phyloP scores from a whole-genome alignment of 176 grass and related monocot species.

The Tillandsia leiboldiana region DNA sequence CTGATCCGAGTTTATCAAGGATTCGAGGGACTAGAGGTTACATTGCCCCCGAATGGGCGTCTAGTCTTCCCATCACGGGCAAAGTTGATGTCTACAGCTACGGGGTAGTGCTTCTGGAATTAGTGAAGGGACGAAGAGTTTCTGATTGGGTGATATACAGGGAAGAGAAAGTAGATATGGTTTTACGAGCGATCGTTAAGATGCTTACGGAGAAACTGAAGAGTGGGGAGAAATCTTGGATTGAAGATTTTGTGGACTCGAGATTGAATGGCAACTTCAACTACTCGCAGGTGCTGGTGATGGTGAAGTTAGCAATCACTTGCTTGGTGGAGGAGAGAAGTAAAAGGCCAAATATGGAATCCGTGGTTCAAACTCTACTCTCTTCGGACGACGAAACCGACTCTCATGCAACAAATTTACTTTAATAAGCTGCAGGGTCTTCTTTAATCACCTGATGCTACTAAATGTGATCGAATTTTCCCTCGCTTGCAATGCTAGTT shows the following conservation, averaged over 20 bases:
- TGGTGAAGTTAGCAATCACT: not conserved
- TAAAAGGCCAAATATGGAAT: conserved; percentile 5
- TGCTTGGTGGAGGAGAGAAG: conserved; percentile 8
- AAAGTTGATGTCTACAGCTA: conserved; percentile 1
- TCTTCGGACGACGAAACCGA: not conserved
- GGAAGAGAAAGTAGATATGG: conserved; percentile 1
- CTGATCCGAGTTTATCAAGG: conserved; percentile 25
- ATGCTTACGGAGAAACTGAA: not conserved
- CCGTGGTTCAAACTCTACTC: not conserved
- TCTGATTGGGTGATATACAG: not conserved
- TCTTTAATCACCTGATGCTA: not conserved
- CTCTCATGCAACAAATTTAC: not conserved
- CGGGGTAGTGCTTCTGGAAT: conserved; percentile 2
- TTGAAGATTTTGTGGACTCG: not conserved
- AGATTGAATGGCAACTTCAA: not conserved
- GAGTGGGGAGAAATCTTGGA: not conserved
- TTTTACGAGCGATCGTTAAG: not conserved
- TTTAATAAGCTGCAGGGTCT: not conserved
- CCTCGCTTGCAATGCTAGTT: no score
- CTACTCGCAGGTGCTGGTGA: not conserved
- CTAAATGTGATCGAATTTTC: no score
- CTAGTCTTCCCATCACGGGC: conserved; percentile 29
- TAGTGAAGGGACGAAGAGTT: not conserved
- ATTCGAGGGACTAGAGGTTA: conserved; percentile 69
- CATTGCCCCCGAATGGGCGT: conserved; percentile 62